Base-by-base conservation (phyloP, 257 asterid species). In the Jacaranda mimosifolia region DNA sequence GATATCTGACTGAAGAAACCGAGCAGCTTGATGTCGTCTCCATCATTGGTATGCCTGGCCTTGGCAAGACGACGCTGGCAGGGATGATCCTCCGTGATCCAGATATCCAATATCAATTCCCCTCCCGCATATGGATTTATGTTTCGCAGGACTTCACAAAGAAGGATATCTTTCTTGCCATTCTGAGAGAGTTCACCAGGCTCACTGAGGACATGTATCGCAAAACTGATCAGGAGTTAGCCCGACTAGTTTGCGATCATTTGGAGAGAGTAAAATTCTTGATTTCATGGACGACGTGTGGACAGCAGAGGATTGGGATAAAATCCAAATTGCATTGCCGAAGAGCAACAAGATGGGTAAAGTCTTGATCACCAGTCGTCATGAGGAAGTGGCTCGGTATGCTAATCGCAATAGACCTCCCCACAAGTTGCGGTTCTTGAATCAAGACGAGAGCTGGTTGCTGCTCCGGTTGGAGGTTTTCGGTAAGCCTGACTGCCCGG, bases 1-100 rank as follows among this genome's bases (percentile, higher is more conserved):
- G 71, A 1, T 68, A 72, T 58, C 82, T 83, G 43, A 76, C 18
- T 0, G 72, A 77, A 21, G 84, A 73, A 17, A 40, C 73, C 9
- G 14, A 18, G 5, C 3, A 56, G 8, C 48, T 80, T 7, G 80
- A 55, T n/a, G 72, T 73, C 14, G 53, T 80, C 43, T 60, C 84
- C 36, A 78, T 83, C 45, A 70, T 76, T 9, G 87, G 87, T 12
- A 83, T 80, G 84, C 79, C 80, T 26, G 85, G 85, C 10, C 75
- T 82, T 9, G 85, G 85, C 58, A 82, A 82, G 74, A 82, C 82
- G 6, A 76, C 80, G 32, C 66, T 83, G 39, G 87, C 84, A 4
- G 66, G 72, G 14, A 80, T 67, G 71, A 42, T 80, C 8, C 80
- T 13, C 21, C 68, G 68, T n/a, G 84, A 79, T 59, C 75, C 67